Base-by-base conservation (phyloP, 345 rosid species). In the Lumnitzera littorea region DNA sequence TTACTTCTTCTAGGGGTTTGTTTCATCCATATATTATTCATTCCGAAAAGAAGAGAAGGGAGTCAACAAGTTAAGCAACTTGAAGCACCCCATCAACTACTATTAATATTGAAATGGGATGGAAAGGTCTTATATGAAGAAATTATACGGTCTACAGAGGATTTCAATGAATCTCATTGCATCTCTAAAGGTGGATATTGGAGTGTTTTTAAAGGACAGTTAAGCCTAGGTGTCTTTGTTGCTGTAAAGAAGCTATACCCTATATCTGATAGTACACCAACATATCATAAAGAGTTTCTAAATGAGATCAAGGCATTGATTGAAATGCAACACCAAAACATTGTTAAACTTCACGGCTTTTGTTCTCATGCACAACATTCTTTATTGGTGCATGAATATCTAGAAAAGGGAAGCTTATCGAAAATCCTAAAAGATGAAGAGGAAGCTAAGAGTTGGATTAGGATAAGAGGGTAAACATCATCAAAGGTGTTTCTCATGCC, bases 171-270 rank as follows among this genome's bases (percentile, higher is more conserved):
- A 36, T 36, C 43, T 4, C 7, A 36, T 36, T 20, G 70, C 75
- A 13, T 60, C 62, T 15, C 76, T 0, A 31, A 23, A n/a, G 80
- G 80, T 29, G 72, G 74, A 31, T 62, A 51, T 24, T 76, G 80
- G 51, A 62, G 55, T n/a, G 78, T 79, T 5, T 79, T 63, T 60
- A 70, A 55, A 53, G 76, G 69, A 12, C 20, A 60, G 46, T 55
- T 78, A n/a, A 50, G 67, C 24, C 48, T 62, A 5, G 66, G 57
- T 4, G 17, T 10, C 16, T 24, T 24, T 0, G 75, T 79, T 41
- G 80, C 83, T 1, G 77, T 79, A 6, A 79, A 75, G 71, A 79
- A 72, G 58, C 72, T 75, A 14, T 62, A 67, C 51, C 48, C 53
- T 2, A 47, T 53, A 13, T 48, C 46, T 1, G 60, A 70, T 25